A percentile compares a stretch with the other conserved stretches of the same genome.
These are phyloP conservation scores for Vanderwaltozyma yarrowii DNA, from an alignment of 805 yeast genomes.

Conservation along the genomic window DNA sequence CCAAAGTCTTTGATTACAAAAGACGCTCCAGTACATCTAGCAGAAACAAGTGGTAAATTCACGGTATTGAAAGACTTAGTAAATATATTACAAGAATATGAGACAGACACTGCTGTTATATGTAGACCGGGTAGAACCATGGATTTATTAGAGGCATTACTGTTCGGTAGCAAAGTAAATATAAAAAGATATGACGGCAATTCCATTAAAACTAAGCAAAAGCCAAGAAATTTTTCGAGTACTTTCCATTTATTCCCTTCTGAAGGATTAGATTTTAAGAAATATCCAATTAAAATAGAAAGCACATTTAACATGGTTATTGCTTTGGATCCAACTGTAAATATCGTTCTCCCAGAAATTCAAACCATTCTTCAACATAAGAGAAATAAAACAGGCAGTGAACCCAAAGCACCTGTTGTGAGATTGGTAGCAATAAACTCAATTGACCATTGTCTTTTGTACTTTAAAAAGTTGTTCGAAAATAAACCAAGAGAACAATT, in stretches of 20 bases:
- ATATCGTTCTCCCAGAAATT: slow-evolving; percentile 28
- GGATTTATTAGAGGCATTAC: slow-evolving; percentile 64
- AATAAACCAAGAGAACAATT: slow-evolving; percentile 36
- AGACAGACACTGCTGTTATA: slow-evolving; percentile 54
- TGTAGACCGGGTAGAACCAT: slow-evolving; percentile 58
- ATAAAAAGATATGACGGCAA: slow-evolving; percentile 55
- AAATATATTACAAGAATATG: slow-evolving; percentile 38
- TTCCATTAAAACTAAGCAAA: slow-evolving; percentile 38
- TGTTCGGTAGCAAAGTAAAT: slow-evolving; percentile 49
- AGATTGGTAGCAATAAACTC: slow-evolving; percentile 70
- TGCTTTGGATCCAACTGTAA: slow-evolving; percentile 54
- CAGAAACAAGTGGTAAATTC: slow-evolving; percentile 80
- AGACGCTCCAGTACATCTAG: slow-evolving; percentile 60
- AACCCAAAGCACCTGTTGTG: slow-evolving; percentile 42
- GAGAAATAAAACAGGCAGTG: slow-evolving; percentile 20
- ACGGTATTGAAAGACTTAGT: slow-evolving; percentile 55
- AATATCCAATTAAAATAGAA: slow-evolving; percentile 14
- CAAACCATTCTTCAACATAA: slow-evolving; percentile 22
- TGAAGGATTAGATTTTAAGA: slow-evolving; percentile 8
- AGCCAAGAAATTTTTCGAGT: slow-evolving; percentile 18
- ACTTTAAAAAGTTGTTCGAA: slow-evolving; percentile 32
- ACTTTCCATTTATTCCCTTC: slow-evolving; percentile 40
- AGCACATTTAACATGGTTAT: slow-evolving; percentile 47
- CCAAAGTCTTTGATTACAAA: slow-evolving; percentile 68
- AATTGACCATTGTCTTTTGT: slow-evolving; percentile 66